These are phyloP conservation scores for Tylopilus sp. DNA, from an alignment of 768 basidiomycete species.

Conservation along the genomic window DNA sequence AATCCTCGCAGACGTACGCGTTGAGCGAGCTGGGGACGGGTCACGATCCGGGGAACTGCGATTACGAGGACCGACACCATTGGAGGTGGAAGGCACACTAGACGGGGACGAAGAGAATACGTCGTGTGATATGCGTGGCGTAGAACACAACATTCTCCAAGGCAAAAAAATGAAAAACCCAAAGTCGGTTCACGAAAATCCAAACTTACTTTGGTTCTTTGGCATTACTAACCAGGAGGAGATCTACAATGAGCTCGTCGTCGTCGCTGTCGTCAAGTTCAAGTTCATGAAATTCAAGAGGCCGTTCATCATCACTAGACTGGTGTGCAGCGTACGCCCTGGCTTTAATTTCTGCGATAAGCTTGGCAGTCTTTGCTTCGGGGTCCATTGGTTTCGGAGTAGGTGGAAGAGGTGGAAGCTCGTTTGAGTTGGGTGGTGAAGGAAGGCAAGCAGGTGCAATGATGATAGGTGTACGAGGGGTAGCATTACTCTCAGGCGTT, in stretches of 20 bases:
- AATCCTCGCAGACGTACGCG: constrained; percentile 19
- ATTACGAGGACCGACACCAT: not conserved
- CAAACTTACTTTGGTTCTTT: constrained; percentile 11
- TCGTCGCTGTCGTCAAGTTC: constrained; percentile 53
- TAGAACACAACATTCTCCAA: constrained; percentile 9
- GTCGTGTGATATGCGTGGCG: not conserved
- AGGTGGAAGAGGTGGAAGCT: constrained; percentile 22
- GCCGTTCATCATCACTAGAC: constrained; percentile 43
- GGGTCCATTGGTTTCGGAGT: constrained; percentile 32
- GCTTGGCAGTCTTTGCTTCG: constrained; percentile 46
- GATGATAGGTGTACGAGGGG: constrained; percentile 13
- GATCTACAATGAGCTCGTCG: constrained; percentile 35
- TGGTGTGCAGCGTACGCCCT: constrained; percentile 46
- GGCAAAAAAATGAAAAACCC: not conserved
- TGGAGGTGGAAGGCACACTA: constrained; percentile 14
- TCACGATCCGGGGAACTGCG: not conserved
- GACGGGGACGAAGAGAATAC: constrained; percentile 23
- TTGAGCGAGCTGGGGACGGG: constrained; percentile 7
- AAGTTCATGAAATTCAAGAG: constrained; percentile 39
- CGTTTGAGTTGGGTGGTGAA: constrained; percentile 24
- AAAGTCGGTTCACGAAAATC: not conserved
- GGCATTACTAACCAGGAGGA: constrained; percentile 11
- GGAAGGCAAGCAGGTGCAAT: constrained; percentile 12
- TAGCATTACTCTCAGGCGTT: constrained; percentile 3
- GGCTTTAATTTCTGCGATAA: constrained; percentile 67